A percentile compares a stretch with the other conserved stretches of the same genome.
These are phyloP conservation scores for Bromus sterilis DNA, from an alignment of 176 grass and related monocot genomes.

Conservation along the genomic window DNA sequence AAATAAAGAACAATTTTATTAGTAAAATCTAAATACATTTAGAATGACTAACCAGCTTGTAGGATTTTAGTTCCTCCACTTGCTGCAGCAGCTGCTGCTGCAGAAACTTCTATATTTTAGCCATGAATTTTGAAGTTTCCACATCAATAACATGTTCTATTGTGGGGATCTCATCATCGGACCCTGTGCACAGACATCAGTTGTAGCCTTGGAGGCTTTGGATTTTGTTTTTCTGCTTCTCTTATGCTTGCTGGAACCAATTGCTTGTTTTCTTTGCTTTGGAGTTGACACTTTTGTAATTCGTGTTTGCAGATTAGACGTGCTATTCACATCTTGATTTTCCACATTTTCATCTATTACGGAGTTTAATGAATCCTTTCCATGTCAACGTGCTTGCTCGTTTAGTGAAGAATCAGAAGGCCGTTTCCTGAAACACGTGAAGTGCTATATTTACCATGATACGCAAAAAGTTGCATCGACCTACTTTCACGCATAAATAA, in stretches of 20 bases:
- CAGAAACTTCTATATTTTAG: not conserved
- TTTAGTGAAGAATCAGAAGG: slow-evolving; percentile 6
- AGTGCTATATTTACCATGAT: not conserved
- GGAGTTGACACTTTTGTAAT: not conserved
- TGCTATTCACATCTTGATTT: slow-evolving; percentile 31
- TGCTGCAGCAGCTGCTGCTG: not conserved
- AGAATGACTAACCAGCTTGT: not conserved
- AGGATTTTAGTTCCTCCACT: not conserved
- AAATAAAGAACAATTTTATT: not conserved
- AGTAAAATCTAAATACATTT: not conserved
- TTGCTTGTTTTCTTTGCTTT: slow-evolving; percentile 8
- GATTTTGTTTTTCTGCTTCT: slow-evolving; percentile 22
- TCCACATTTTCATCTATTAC: slow-evolving; percentile 16
- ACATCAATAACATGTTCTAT: not conserved
- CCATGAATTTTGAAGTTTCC: not conserved
- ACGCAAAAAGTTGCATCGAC: not conserved
- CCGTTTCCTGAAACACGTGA: slow-evolving; percentile 23
- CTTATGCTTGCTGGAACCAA: not conserved
- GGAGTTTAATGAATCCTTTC: not conserved
- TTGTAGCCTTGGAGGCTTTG: not conserved
- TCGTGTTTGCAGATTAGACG: not conserved
- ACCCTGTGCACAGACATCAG: not conserved
- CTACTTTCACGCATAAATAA: not conserved
- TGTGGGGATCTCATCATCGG: not conserved
- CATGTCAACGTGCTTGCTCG: not conserved